Evolutionary conservation across 2,329 filamentous ascomycete genomes (phyloP).

Genomic region (Aspergillus latus): DNA sequence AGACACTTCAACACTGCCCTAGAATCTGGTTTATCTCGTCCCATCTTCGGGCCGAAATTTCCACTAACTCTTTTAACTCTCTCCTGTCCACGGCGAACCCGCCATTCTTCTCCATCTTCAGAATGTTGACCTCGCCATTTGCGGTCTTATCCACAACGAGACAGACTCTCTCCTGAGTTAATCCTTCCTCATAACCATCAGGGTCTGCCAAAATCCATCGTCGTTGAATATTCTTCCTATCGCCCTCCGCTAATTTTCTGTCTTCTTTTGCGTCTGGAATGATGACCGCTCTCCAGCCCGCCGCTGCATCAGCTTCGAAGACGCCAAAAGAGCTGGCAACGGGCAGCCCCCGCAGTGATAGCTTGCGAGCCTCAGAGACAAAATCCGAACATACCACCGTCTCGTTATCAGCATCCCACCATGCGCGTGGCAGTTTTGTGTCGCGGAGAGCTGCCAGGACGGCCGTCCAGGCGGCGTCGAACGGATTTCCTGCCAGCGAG

Average conservation of each 20-base stretch:
- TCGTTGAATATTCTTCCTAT: conserved; percentile 35
- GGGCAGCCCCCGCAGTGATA: conserved; percentile 67
- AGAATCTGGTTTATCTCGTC: conserved; percentile 54
- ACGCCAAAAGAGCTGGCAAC: conserved; percentile 76
- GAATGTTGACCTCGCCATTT: conserved; percentile 55
- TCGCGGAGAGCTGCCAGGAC: conserved; percentile 77
- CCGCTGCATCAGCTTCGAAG: conserved; percentile 61
- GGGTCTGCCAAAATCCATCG: conserved; percentile 82
- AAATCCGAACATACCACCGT: conserved; percentile 71
- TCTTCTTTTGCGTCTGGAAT: conserved; percentile 35
- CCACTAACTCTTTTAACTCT: conserved; percentile 60
- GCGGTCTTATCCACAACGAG: conserved; percentile 67
- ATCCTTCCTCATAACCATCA: conserved; percentile 81
- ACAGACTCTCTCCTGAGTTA: conserved; percentile 81
- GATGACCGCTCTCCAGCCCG: conserved; percentile 40
- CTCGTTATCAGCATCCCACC: conserved; percentile 81
- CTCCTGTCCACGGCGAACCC: conserved; percentile 68
- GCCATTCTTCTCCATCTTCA: conserved; percentile 80
- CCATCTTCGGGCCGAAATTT: conserved; percentile 65
- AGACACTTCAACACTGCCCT: conserved; percentile 28
- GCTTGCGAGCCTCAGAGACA: conserved; percentile 52
- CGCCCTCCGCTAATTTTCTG: conserved; percentile 46
- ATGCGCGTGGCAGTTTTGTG: conserved; percentile 73
- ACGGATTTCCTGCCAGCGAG: conserved; percentile 85
- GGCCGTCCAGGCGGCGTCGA: conserved; percentile 87